Percentiles rank a stretch among this genome's conserved stretches.
These are phyloP conservation scores for Metroxylon sagu DNA, from an alignment of 176 grass and related monocot genomes.

Conservation along the genomic window DNA sequence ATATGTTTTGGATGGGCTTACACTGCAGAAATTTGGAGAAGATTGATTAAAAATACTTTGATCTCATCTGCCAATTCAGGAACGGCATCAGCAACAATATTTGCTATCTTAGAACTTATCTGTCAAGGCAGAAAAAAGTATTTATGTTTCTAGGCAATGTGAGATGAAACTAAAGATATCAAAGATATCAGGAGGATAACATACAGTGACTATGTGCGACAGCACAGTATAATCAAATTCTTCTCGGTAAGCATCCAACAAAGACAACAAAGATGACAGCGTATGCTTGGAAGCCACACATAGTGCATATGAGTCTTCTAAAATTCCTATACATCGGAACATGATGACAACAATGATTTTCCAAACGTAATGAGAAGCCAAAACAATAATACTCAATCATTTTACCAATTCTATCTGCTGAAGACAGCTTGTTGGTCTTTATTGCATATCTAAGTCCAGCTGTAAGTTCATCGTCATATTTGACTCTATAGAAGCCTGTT, in stretches of 20 bases:
- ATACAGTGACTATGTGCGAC: slow-evolving; percentile 52
- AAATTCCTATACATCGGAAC: slow-evolving; percentile 40
- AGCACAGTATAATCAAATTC: slow-evolving; percentile 73
- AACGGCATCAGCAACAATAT: slow-evolving; percentile 56
- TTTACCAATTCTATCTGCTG: slow-evolving; percentile 84
- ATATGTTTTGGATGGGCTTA: slow-evolving; percentile 20
- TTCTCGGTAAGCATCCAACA: slow-evolving; percentile 49
- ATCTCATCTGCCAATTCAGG: slow-evolving; percentile 53
- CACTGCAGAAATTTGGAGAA: slow-evolving; percentile 63
- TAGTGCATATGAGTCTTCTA: slow-evolving; percentile 66
- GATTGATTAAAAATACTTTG: slow-evolving; percentile 62
- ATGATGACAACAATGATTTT: no score
- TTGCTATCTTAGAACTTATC: slow-evolving; percentile 50
- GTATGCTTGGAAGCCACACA: slow-evolving; percentile 60
- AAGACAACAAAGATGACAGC: slow-evolving; percentile 52
- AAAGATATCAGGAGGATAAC: slow-evolving; percentile 13
- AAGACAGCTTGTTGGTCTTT: slow-evolving; percentile 48
- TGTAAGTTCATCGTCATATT: slow-evolving; percentile 73
- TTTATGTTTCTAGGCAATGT: no score
- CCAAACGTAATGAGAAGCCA: no score
- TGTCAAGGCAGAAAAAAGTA: slow-evolving; percentile 15
- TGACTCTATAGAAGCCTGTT: slow-evolving; percentile 79
- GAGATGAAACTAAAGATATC: not conserved
- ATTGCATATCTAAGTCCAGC: slow-evolving; percentile 57
- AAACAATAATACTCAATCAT: not conserved